Evolutionary conservation across 2,329 filamentous ascomycete species (phyloP), one percentile per base, ranked within the genome.

Genomic region (Aureobasidium vineae): DNA sequence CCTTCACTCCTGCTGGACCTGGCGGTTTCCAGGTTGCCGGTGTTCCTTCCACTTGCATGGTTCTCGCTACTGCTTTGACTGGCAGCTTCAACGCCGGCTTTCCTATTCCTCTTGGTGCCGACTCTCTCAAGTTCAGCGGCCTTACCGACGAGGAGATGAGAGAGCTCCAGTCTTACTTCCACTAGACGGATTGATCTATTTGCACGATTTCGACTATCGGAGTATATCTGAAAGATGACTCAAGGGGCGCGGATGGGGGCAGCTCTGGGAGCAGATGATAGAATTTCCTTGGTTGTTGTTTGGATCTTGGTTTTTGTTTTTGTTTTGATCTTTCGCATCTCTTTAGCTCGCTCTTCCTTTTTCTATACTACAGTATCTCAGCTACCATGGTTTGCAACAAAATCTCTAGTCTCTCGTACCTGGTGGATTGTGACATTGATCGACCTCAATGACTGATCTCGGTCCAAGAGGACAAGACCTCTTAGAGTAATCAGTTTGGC

Each of bases 31-130:
- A 61, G 33, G 67, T 68, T 19, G 50, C 67, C 47, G 67, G 67
- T 28, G 47, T 68, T 13, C 67, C 67, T 41, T 50, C 64, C 15
- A 60, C 67, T 64, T 68, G 67, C 56, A 68, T 68, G 67, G 52
- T 57, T 11, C 64, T 67, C 1, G 56, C 67, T 8, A 68, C 67
- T 28, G 26, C 43, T 21, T 61, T 68, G 21, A 68, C 67, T 41
- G 67, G 67, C n/a, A 63, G 59, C 21, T 68, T 66, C 52, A 64
- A 68, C 38, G 67, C 66, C 38, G 67, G 67, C 2, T 63, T 53
- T 21, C 67, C 67, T 23, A 47, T 63, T 21, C 64, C 67, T 19
- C 28, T 63, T 31, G 67, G 67, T 10, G 56, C 57, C n/a, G 67
- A 68, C n/a, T 66, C 67, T 16, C 66, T 68, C 33, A 49, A 53